A percentile compares a stretch with the other conserved stretches of the same genome.
These are phyloP conservation scores for Coccinonectria pachysandricola DNA, from an alignment of 2,329 filamentous ascomycete genomes.

Conservation along the genomic window DNA sequence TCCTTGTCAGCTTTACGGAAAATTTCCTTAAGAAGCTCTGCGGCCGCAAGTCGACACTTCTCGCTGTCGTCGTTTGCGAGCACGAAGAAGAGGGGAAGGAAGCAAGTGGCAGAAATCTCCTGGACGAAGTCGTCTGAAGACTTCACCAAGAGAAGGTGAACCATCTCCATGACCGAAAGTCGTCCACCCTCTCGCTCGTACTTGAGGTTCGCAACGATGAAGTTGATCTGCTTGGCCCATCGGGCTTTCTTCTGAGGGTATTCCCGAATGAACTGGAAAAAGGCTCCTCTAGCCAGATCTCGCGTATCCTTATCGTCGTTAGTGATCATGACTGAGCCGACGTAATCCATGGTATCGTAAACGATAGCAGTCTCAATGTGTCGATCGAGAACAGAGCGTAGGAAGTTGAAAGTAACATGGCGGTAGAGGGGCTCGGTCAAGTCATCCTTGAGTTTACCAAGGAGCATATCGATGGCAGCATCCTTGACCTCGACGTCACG, in stretches of 20 bases:
- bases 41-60: conserved; percentile 75
- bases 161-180: conserved; percentile 84
- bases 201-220: conserved; percentile 81
- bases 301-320: conserved; percentile 85
- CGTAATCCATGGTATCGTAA: conserved; percentile 84
- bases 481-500: conserved; percentile 68
- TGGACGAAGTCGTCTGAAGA: conserved; percentile 73
- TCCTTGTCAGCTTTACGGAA: conserved; percentile 71
- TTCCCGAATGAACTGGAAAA: conserved; percentile 87
- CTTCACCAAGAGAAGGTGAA: conserved; percentile 79
- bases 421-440: conserved; percentile 87
- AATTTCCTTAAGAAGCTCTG: conserved; percentile 66
- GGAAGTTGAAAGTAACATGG: conserved; percentile 88
- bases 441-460: conserved; percentile 75
- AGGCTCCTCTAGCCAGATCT: conserved; percentile 78
- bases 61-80: conserved; percentile 81
- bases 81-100: conserved; percentile 75
- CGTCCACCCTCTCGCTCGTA: conserved; percentile 84
- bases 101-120: conserved; percentile 71
- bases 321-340: conserved; percentile 87
- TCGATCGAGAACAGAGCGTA: conserved; percentile 76
- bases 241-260: conserved; percentile 87
- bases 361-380: conserved; percentile 78
- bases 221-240: conserved; percentile 80
- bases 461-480: conserved; percentile 68